Evolutionary conservation across 805 yeast genomes (phyloP).

Genomic region (Starmerella potacharoeniae): DNA sequence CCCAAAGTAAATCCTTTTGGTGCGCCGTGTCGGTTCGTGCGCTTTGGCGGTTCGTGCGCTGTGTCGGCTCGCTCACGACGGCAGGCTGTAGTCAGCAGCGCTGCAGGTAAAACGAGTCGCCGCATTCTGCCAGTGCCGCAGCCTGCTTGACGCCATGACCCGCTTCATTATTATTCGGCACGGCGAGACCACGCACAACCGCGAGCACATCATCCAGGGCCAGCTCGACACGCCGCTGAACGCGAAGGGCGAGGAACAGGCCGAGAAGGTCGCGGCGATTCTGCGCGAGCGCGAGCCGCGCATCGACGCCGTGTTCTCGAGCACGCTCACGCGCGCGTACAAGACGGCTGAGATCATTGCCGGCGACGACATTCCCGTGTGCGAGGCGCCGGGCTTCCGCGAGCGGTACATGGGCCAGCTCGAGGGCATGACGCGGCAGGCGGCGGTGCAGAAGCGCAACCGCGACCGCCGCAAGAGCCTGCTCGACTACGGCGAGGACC

Average conservation of each 20-base stretch:
- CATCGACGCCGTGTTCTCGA: constrained; percentile 19
- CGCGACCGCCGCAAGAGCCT: constrained; percentile 7
- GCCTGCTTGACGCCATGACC: constrained; percentile 7
- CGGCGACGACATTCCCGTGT: constrained; percentile 1
- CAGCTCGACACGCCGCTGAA: constrained; percentile 20
- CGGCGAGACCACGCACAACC: constrained; percentile 23
- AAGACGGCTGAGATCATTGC: constrained; percentile 20
- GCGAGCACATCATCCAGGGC: constrained; percentile 21
- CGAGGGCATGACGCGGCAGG: constrained; percentile 17
- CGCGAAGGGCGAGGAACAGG: constrained; percentile 20
- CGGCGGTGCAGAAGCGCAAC: constrained; percentile 10
- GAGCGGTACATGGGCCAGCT: constrained; percentile 22
- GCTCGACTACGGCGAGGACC: constrained; percentile 20
- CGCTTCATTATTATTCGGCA: constrained; percentile 19
- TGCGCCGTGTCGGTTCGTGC: no score
- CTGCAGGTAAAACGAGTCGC: no score
- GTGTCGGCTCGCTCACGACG: no score
- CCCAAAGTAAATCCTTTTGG: no score
- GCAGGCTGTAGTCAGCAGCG: no score
- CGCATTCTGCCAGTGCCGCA: no score
- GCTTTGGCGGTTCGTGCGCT: no score
- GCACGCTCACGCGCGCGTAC: constrained; percentile 21
- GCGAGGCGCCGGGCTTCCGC: constrained; percentile 10
- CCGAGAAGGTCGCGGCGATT: constrained; percentile 10
- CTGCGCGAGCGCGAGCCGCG: constrained; percentile 6